Base-by-base conservation (phyloP, 352 stramenopile genomes). In the Thraustotheca clavata region DNA sequence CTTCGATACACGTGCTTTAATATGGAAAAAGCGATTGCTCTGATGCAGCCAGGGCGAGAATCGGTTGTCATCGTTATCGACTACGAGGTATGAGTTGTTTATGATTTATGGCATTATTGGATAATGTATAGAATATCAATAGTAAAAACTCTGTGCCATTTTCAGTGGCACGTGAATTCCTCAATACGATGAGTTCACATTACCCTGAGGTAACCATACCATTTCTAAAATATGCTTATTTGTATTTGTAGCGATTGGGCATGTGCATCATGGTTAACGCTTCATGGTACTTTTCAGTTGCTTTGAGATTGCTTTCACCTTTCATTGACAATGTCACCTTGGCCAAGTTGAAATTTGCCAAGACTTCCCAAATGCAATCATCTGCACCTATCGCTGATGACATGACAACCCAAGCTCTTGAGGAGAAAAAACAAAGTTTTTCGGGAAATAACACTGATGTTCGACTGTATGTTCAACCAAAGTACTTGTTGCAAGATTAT, bases 61-160 rank as follows among this genome's bases (percentile, higher is more conserved):
- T 52, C 43, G 43, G 43, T 52, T 31, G 43, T 52, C 43, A 52
- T 52, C n/a, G 43, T 52, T 18, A 52, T 52, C 43, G 43, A 52
- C 43, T 52, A 52, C n/a, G 43, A 52, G 43, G 43, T 52, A 9
- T 52, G 43, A 3, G n/a, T 31, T 52, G n/a, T 31, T 31, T 52
- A 26, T 52, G n/a, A n/a, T n/a, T n/a, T n/a, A n/a, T n/a, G n/a
- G n/a, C n/a, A n/a, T n/a, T n/a, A n/a, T n/a, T 52, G n/a, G 43
- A 2, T 20, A 18, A 31, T 52, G 14, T 6, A 18, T 50, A 52
- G 43, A 24, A 52, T 31, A 52, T 52, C 43, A 52, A 52, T 31
- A 24, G 43, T 31, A 24, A 52, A 14, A 52, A 52, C 43, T 52
- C 43, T 24, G 43, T 52, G 43, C 43, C 43, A 11, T 52, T 52